Evolutionary conservation across 305 asterid genomes (phyloP), one percentile per base, ranked within the genome.

Genomic region (Plantago lanceolata): DNA sequence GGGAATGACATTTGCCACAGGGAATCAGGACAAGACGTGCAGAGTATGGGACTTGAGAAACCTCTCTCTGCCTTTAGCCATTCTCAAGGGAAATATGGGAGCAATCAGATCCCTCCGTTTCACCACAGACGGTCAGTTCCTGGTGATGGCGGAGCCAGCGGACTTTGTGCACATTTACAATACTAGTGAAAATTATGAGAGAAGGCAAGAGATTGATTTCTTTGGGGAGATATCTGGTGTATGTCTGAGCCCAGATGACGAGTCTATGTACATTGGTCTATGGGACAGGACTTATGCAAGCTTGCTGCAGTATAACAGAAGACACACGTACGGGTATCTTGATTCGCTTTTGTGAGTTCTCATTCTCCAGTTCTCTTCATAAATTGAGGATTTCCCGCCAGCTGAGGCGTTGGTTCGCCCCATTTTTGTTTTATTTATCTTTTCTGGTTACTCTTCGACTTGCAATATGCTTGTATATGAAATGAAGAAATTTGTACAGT

Each of bases 201-300:
- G 54, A 21, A 79, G 83, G 64, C 96, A 88, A 72, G 94, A 85
- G 74, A 76, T 88, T 29, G 91, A 88, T 59, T 76, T 85, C 78
- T 88, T 88, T 17, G 96, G 94, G 14, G 96, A 88, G 85, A 84
- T 88, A 64, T 69, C 94, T 4, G 96, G 96, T 12, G 86, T 82
- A 14, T 74, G 84, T 43, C 53, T 88, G 37, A 88, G 96, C 56
- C 89, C 94, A 47, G 91, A 85, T 14, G 87, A 87, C 0, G 96
- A 85, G 71, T 78, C 94, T 11, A 71, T 87, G 18, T 80, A 73
- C 51, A 65, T 87, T 24, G 94, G 94, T 19, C 77, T 87, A 19
- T 87, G 96, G 94, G 96, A 83, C 66, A 71, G 94, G 63, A 87
- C 87, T 0, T 83, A 83, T 15, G 94, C 94, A 16, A 88, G 96